Evolutionary conservation across 2,329 filamentous ascomycete genomes (phyloP), one percentile per base, ranked within the genome.

Genomic region (Alternaria sp.): DNA sequence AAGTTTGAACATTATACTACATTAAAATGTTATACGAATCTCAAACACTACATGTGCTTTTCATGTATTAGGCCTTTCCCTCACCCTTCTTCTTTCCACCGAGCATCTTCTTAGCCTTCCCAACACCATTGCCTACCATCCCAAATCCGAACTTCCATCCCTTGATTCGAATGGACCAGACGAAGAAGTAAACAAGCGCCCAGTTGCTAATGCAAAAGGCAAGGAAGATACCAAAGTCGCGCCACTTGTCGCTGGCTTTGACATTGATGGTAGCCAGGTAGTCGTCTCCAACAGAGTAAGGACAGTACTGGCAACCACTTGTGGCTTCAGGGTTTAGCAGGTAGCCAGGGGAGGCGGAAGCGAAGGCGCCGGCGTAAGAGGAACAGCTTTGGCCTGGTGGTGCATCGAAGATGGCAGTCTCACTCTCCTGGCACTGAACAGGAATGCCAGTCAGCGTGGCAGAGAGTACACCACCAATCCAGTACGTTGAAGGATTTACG

Each of bases 111-210:
- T 70, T 70, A 16, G 69, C 36, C 22, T 46, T 69, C 11, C 59
- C 56, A 9, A 66, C 64, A 9, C 41, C 54, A 46, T 64, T 81
- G 2, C 82, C 84, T n/a, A 91, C 26, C 43, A 78, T 79, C 0
- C 86, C 86, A 59, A 92, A 82, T 0, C 90, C 91, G 76, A 93
- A 93, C 22, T 79, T 86, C 89, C 89, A 93, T 7, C 88, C 86
- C 64, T 84, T 85, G 55, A 93, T 86, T 18, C 91, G 83, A 7
- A 92, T 88, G 3, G 87, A 89, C 78, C 90, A 93, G 57, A 93
- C 88, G 72, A 93, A 92, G 78, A 92, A 91, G 75, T 91, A 91
- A 1, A 92, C 89, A 54, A 93, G 76, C 41, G 84, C 79, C 88
- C 88, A 92, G 71, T 92, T 93, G 51, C 86, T 88, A 14, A 90